Percentiles rank a stretch among this genome's conserved stretches.
phyloP scores from a whole-genome alignment of 1,284 basidiomycete species.

The Amylostereum areolatum region DNA sequence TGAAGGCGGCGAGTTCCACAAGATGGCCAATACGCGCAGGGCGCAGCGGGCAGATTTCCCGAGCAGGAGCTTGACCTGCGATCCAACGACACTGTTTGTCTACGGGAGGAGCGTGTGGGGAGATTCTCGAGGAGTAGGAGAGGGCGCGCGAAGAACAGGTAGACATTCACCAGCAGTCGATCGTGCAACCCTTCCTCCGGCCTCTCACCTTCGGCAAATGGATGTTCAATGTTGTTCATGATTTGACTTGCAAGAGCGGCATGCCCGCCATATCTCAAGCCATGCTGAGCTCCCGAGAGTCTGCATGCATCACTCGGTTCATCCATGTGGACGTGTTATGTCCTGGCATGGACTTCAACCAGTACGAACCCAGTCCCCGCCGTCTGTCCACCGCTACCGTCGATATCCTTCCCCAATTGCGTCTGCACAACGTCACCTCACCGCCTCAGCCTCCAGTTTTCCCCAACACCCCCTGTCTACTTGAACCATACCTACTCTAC shows the following conservation, averaged over 20 bases:
- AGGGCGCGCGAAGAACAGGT: constrained; percentile 23
- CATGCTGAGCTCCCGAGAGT: constrained; percentile 18
- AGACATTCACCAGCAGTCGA: constrained; percentile 30
- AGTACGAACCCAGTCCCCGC: constrained; percentile 16
- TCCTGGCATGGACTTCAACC: constrained; percentile 4
- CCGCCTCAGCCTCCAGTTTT: constrained; percentile 56
- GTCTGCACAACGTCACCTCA: constrained; percentile 24
- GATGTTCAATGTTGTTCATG: constrained; percentile 74
- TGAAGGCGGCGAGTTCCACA: constrained; percentile 45
- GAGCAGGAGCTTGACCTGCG: constrained; percentile 24
- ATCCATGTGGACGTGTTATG: constrained; percentile 28
- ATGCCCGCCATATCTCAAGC: constrained; percentile 10
- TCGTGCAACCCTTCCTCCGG: constrained; percentile 24
- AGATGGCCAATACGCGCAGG: constrained; percentile 47
- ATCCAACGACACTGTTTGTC: constrained; percentile 26
- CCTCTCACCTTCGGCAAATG: constrained; percentile 51
- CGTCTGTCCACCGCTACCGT: constrained; percentile 27
- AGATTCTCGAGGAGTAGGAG: constrained; percentile 33
- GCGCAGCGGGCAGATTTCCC: constrained; percentile 41
- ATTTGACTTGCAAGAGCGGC: constrained; percentile 40
- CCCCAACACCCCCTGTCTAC: constrained; percentile 46
- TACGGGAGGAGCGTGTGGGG: constrained; percentile 32
- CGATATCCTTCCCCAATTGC: constrained; percentile 18
- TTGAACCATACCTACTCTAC: constrained; percentile 24
- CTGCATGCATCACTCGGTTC: constrained; percentile 30